Evolutionary conservation across 2,329 filamentous ascomycete genomes (phyloP).

Genomic region (Sordariomycetes sp.): DNA sequence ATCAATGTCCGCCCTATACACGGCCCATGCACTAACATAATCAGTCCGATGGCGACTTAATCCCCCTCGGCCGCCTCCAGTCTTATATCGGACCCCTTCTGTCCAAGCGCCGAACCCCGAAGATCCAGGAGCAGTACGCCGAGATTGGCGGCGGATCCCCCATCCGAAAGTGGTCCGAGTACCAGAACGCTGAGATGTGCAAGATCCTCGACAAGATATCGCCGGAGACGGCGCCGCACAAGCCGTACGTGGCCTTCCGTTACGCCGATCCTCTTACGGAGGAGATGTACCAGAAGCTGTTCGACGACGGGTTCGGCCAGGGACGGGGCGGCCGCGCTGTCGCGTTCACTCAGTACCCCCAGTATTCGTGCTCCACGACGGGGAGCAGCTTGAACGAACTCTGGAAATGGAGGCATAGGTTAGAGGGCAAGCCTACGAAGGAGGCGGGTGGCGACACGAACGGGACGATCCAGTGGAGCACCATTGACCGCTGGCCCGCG

Average conservation of each 20-base stretch:
- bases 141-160: slow-evolving; percentile 96
- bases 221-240: slow-evolving; percentile 89
- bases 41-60: slow-evolving; percentile 83
- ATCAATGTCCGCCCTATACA: slow-evolving; percentile 6
- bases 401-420: slow-evolving; percentile 87
- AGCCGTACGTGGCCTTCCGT: slow-evolving; percentile 93
- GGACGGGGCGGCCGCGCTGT: slow-evolving; percentile 88
- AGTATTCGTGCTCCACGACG: slow-evolving; percentile 96
- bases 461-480: slow-evolving; percentile 84
- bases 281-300: slow-evolving; percentile 72
- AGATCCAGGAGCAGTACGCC: slow-evolving; percentile 91
- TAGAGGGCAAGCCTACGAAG: slow-evolving; percentile 62
- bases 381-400: slow-evolving; percentile 93
- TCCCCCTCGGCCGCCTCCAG: slow-evolving; percentile 87
- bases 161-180: slow-evolving; percentile 95
- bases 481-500: slow-evolving; percentile 95
- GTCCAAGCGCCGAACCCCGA: slow-evolving; percentile 75
- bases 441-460: slow-evolving; percentile 31
- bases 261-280: slow-evolving; percentile 91
- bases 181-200: slow-evolving; percentile 91
- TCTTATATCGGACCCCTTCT: slow-evolving; percentile 83
- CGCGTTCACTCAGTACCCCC: slow-evolving; percentile 95
- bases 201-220: slow-evolving; percentile 86
- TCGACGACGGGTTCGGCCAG: slow-evolving; percentile 81
- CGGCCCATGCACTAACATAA: slow-evolving; percentile 8